These are phyloP conservation scores for Leccinum rimulosum DNA, from an alignment of 768 basidiomycete species.

Conservation along the genomic window DNA sequence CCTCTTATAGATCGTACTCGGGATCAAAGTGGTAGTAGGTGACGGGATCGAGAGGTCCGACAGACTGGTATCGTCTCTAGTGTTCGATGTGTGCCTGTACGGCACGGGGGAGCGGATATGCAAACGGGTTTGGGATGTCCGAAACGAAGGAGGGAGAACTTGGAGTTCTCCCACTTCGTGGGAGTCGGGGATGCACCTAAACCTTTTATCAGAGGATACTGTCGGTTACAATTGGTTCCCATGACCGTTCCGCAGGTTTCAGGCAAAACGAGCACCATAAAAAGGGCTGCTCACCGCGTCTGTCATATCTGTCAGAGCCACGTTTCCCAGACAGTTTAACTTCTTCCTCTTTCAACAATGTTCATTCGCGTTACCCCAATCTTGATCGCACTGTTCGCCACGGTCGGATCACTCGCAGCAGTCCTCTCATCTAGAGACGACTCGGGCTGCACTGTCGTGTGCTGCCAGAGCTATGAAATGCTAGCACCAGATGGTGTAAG, in stretches of 20 bases:
- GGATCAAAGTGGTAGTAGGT: neutral
- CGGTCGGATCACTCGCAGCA: neutral
- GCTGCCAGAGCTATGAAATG: neutral
- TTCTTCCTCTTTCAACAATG: neutral
- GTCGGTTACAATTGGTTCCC: too few species aligned
- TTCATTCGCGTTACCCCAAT: neutral
- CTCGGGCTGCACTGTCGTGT: neutral
- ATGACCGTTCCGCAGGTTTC: too few species aligned
- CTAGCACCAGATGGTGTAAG: neutral
- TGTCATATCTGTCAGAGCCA: too few species aligned
- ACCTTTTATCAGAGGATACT: too few species aligned
- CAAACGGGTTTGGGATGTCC: constrained; percentile 18
- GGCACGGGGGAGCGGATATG: neutral
- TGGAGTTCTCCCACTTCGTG: too few species aligned
- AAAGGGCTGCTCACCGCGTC: too few species aligned
- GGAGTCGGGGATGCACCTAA: too few species aligned
- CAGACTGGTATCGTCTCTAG: neutral
- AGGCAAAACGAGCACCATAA: too few species aligned
- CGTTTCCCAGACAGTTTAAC: neutral
- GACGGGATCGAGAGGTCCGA: too few species aligned
- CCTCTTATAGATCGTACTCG: neutral
- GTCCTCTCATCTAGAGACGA: neutral
- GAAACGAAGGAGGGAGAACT: constrained; percentile 8
- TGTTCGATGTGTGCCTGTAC: neutral
- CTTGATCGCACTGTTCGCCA: neutral